These are phyloP conservation scores for Pichia kudriavzevii DNA, from an alignment of 1,139 yeast species.

Conservation along the genomic window DNA sequence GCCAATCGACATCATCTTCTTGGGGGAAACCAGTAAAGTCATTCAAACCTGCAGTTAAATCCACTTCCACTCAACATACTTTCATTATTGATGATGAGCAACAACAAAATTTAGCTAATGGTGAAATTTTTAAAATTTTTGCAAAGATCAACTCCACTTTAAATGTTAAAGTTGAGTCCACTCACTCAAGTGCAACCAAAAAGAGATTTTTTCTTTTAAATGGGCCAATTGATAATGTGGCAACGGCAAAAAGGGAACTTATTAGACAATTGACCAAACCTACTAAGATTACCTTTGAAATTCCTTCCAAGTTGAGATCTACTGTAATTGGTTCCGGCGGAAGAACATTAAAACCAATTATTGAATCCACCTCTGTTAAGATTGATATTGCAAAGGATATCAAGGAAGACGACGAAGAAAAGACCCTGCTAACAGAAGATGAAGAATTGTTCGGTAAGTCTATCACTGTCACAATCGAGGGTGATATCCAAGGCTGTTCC, in stretches of 20 bases:
- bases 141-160: slow-evolving; percentile 54
- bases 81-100: slow-evolving; percentile 63
- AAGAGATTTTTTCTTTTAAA: slow-evolving; percentile 79
- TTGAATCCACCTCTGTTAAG: slow-evolving; percentile 61
- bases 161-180: slow-evolving; percentile 72
- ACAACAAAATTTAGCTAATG: slow-evolving; percentile 54
- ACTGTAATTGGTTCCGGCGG: slow-evolving; percentile 89
- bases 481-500: slow-evolving; percentile 79
- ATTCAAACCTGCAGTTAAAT: slow-evolving; percentile 32
- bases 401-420: slow-evolving; percentile 11
- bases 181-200: slow-evolving; percentile 68
- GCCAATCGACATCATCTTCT: slow-evolving; percentile 22
- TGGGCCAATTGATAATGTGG: slow-evolving; percentile 67
- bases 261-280: slow-evolving; percentile 75
- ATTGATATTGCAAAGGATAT: slow-evolving; percentile 60
- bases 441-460: slow-evolving; percentile 49
- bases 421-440: slow-evolving; percentile 27
- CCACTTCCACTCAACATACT: slow-evolving; percentile 59
- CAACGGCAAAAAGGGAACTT: slow-evolving; percentile 67
- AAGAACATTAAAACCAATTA: slow-evolving; percentile 69
- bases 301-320: slow-evolving; percentile 77
- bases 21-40: slow-evolving; percentile 19
- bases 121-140: slow-evolving; percentile 60
- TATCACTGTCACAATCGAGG: slow-evolving; percentile 61
- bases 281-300: slow-evolving; percentile 48